These are phyloP conservation scores for Colletotrichum sp. DNA, from an alignment of 2,329 filamentous ascomycete genomes.

Conservation along the genomic window DNA sequence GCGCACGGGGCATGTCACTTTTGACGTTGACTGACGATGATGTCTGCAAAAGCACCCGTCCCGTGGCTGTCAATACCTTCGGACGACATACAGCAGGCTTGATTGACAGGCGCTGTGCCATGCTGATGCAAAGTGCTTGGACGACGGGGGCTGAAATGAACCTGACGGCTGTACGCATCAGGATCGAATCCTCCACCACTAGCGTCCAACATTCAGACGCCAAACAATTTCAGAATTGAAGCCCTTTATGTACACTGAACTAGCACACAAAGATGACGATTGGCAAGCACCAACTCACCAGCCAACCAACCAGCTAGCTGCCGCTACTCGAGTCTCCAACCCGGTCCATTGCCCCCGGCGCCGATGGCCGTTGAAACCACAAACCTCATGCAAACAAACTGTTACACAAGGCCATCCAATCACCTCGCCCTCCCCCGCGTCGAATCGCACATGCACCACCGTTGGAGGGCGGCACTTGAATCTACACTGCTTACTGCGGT, in stretches of 20 bases:
- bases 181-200: background rate
- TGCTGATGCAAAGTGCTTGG: background rate
- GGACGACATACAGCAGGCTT: background rate
- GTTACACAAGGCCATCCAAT: background rate
- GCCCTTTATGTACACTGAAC: background rate
- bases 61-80: background rate
- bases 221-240: background rate
- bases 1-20: background rate
- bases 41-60: background rate
- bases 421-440: background rate
- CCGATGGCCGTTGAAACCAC: background rate
- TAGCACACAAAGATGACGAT: background rate
- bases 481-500: background rate
- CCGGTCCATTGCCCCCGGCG: background rate
- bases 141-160: background rate
- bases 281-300: background rate
- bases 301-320: background rate
- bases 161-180: background rate
- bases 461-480: background rate
- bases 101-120: constrained; percentile 1
- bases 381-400: background rate
- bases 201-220: background rate
- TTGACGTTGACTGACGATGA: background rate
- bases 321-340: background rate
- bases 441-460: background rate